A percentile compares a stretch with the other conserved stretches of the same genome.
phyloP scores from a whole-genome alignment of 2,329 filamentous ascomycete species.

The Macroventuria anomochaeta region DNA sequence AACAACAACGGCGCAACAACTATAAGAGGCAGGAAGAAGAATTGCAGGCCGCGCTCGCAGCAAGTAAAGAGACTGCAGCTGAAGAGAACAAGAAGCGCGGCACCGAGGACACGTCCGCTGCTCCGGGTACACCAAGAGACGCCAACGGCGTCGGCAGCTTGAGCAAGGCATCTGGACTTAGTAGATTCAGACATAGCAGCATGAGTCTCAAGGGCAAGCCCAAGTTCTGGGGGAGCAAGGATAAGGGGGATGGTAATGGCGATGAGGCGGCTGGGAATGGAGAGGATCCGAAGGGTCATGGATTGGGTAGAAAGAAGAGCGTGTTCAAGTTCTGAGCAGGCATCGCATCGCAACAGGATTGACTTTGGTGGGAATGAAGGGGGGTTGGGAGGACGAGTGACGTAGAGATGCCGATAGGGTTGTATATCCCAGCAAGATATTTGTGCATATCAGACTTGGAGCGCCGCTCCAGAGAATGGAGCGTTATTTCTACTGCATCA shows the following conservation, averaged over 20 bases:
- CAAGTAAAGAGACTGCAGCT: conserved; percentile 67
- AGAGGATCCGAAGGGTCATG: conserved; percentile 63
- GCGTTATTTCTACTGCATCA: not conserved
- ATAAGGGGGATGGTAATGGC: conserved; percentile 40
- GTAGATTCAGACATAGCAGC: conserved; percentile 72
- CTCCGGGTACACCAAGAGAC: conserved; percentile 17
- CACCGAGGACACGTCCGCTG: conserved; percentile 7
- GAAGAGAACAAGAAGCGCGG: conserved; percentile 50
- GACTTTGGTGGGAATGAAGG: too few relatives aligned
- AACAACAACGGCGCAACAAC: conserved; percentile 60
- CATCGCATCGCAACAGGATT: too few relatives aligned
- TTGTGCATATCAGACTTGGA: not conserved
- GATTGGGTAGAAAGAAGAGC: conserved; percentile 75
- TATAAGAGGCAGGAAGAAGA: conserved; percentile 68
- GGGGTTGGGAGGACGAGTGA: too few relatives aligned
- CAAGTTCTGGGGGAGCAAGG: conserved; percentile 65
- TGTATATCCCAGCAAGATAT: not conserved
- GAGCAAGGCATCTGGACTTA: conserved; percentile 55
- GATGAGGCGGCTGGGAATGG: conserved; percentile 17
- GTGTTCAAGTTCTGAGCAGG: conserved; percentile 47
- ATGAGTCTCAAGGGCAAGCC: conserved; percentile 82
- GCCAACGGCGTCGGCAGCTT: conserved; percentile 50
- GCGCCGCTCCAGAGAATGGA: not conserved
- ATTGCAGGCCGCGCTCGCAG: conserved; percentile 67
- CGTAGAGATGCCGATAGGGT: too few relatives aligned